phyloP scores from a whole-genome alignment of 352 stramenopile genomes.

The Aphanomyces astaci region DNA sequence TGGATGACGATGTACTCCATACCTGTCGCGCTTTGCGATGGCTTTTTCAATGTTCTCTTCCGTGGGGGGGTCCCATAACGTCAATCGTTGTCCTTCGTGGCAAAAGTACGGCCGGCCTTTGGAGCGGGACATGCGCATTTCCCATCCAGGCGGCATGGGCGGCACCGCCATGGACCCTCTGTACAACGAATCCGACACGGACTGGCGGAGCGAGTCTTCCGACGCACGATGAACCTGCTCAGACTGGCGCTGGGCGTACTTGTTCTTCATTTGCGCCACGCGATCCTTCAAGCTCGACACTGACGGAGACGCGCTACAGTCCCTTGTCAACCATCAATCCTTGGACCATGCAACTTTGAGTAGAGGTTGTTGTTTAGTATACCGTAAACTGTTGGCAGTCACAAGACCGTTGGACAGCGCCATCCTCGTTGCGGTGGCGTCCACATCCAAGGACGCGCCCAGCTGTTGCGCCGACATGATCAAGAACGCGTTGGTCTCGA shows the following conservation, averaged over 20 bases:
- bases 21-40: conserved; percentile 17
- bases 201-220: not conserved
- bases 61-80: conserved; percentile 77
- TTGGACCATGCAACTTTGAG: conserved; percentile 34
- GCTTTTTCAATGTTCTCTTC: conserved; percentile 20
- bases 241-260: conserved; percentile 53
- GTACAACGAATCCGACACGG: conserved; percentile 50
- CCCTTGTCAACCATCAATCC: not conserved
- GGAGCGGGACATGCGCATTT: conserved; percentile 66
- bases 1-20: not conserved
- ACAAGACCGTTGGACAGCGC: conserved; percentile 22
- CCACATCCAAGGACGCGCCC: conserved; percentile 56
- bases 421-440: conserved; percentile 32
- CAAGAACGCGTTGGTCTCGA: conserved; percentile 70
- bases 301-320: conserved; percentile 8
- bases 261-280: conserved; percentile 67
- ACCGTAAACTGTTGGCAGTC: conserved; percentile 24
- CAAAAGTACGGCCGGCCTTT: conserved; percentile 84
- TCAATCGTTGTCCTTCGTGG: conserved; percentile 62
- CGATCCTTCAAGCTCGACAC: conserved; percentile 52
- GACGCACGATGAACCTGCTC: not conserved
- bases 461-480: conserved; percentile 58
- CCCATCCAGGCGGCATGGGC: conserved; percentile 64
- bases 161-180: conserved; percentile 49
- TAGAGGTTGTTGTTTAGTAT: too few species aligned